Percentiles rank a stretch among this genome's conserved stretches.
These are phyloP conservation scores for Hemileccinum impolitum DNA, from an alignment of 768 basidiomycete species.

Conservation along the genomic window DNA sequence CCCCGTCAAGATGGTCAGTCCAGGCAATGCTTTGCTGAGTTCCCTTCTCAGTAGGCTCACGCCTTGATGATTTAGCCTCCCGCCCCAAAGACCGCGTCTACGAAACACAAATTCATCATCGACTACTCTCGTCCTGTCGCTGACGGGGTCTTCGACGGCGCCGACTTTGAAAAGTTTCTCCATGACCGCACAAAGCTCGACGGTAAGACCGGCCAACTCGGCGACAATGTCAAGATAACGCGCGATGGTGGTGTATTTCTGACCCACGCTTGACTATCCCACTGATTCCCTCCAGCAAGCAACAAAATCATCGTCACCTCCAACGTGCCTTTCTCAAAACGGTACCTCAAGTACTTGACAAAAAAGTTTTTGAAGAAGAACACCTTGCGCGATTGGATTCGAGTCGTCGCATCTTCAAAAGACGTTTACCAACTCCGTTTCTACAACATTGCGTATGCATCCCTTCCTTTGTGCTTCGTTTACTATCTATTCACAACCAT, in stretches of 20 bases:
- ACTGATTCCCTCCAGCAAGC: conserved; percentile 45
- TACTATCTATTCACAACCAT: conserved; percentile 1
- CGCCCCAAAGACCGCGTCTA: conserved; percentile 46
- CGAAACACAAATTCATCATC: conserved; percentile 78
- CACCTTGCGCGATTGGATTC: conserved; percentile 93
- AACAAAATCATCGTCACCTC: conserved; percentile 84
- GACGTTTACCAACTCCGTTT: conserved; percentile 92
- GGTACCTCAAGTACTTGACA: conserved; percentile 97
- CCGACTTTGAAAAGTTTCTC: conserved; percentile 80
- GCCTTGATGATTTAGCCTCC: conserved; percentile 51
- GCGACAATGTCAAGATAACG: conserved; percentile 81
- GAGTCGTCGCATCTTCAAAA: conserved; percentile 92
- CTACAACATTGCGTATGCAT: conserved; percentile 85
- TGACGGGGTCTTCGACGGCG: conserved; percentile 59
- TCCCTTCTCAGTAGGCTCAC: conserved; percentile 89
- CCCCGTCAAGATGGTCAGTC: conserved; percentile 66
- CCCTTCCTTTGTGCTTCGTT: neutral
- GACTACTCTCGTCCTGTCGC: conserved; percentile 83
- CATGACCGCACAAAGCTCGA: conserved; percentile 94
- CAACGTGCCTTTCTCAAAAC: conserved; percentile 89
- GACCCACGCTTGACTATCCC: neutral
- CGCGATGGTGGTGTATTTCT: conserved; percentile 65
- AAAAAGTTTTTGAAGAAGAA: conserved; percentile 99
- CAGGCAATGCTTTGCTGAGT: conserved; percentile 84
- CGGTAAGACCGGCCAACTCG: conserved; percentile 87